Evolutionary conservation across 257 asterid species (phyloP).

Genomic region (Paraleonurus japonicus): DNA sequence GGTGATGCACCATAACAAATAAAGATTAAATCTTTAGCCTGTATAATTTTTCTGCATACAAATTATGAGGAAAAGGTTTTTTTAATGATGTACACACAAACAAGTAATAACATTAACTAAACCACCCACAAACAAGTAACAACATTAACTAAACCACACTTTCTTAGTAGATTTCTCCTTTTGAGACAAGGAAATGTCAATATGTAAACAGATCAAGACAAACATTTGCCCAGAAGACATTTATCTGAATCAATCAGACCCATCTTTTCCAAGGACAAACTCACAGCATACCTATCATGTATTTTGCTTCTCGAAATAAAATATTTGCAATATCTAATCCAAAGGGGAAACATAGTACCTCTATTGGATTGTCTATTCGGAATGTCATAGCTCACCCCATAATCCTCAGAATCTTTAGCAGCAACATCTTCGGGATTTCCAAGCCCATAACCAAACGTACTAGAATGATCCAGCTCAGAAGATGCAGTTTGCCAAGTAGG

Average conservation of each 20-base stretch:
- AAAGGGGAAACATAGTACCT: slow-evolving; percentile 37
- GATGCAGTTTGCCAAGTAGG: slow-evolving; percentile 56
- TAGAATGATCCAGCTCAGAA: slow-evolving; percentile 44
- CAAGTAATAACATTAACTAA: too few relatives aligned
- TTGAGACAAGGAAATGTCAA: slow-evolving; percentile 1
- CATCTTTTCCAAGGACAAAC: slow-evolving; percentile 10
- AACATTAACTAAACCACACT: slow-evolving; percentile 4
- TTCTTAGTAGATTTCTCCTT: slow-evolving; percentile 6
- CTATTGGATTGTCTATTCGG: slow-evolving; percentile 55
- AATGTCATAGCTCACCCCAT: slow-evolving; percentile 50
- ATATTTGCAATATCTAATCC: background rate
- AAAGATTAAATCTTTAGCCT: background rate
- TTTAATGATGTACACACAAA: background rate
- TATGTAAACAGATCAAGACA: slow-evolving; percentile 9
- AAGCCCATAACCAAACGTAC: slow-evolving; percentile 49
- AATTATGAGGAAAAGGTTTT: background rate
- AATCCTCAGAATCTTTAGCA: slow-evolving; percentile 49
- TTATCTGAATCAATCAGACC: slow-evolving; percentile 15
- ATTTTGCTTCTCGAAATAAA: slow-evolving; percentile 12
- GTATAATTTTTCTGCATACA: background rate
- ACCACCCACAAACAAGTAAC: background rate
- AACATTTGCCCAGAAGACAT: slow-evolving; percentile 9
- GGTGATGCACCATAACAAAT: background rate
- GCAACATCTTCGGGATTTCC: slow-evolving; percentile 43
- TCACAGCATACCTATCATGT: background rate